These are phyloP conservation scores for Decorospora gaudefroyi DNA, from an alignment of 2,329 filamentous ascomycete genomes.

Conservation along the genomic window DNA sequence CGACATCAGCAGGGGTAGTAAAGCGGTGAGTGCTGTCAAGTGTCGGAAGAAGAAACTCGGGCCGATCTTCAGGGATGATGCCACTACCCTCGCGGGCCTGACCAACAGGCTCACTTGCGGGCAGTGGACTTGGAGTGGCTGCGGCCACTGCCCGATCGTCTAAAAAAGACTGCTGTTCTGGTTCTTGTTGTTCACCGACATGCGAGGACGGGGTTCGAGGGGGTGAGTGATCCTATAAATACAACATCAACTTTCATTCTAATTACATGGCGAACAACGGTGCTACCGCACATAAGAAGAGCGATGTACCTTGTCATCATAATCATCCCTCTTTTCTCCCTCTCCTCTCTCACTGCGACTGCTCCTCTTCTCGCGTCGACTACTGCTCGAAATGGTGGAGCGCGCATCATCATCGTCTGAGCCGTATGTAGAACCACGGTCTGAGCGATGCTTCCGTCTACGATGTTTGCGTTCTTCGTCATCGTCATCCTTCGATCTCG, in stretches of 20 bases:
- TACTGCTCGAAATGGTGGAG: conserved; percentile 42
- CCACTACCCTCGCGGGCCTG: conserved; percentile 30
- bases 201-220: conserved; percentile 32
- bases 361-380: conserved; percentile 50
- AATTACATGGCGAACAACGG: conserved; percentile 34
- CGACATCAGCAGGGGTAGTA: conserved; percentile 23
- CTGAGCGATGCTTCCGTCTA: conserved; percentile 51
- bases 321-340: conserved; percentile 42
- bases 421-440: conserved; percentile 46
- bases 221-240: conserved; percentile 38
- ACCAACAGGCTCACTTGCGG: conserved; percentile 45
- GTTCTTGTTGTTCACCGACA: conserved; percentile 37
- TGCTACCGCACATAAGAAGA: conserved; percentile 38
- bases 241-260: conserved; percentile 41
- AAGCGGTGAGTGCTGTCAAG: conserved; percentile 32
- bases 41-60: conserved; percentile 37
- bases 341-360: conserved; percentile 44
- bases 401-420: conserved; percentile 47
- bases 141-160: conserved; percentile 63
- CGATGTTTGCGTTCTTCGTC: conserved; percentile 51
- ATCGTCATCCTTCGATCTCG: conserved; percentile 43
- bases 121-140: conserved; percentile 50
- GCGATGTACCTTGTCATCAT: conserved; percentile 47
- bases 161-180: conserved; percentile 65
- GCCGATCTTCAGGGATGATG: conserved; percentile 42